Evolutionary conservation across 2,329 filamentous ascomycete species (phyloP).

Genomic region (Calycina marina): DNA sequence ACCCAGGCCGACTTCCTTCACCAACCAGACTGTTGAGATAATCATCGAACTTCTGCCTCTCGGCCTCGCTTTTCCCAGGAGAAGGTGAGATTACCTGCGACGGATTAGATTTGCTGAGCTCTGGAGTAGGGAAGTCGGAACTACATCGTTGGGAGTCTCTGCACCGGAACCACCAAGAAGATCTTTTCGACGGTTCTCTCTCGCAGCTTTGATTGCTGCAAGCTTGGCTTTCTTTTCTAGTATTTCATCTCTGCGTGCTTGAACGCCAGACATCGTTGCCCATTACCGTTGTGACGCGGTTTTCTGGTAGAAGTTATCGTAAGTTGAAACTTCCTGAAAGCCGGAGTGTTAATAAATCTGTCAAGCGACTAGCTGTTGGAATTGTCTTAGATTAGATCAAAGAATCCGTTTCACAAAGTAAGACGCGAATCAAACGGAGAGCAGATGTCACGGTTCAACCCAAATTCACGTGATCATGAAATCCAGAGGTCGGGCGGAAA

Average conservation of each 20-base stretch:
- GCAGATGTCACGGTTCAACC: too few relatives aligned
- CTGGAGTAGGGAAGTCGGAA: conserved; percentile 19
- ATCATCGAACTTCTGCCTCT: conserved; percentile 64
- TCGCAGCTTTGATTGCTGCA: conserved; percentile 84
- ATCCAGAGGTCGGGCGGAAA: too few relatives aligned
- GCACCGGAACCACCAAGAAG: conserved; percentile 55
- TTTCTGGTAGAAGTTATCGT: too few relatives aligned
- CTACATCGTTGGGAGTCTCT: conserved; percentile 58
- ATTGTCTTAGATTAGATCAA: too few relatives aligned
- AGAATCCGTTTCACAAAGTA: too few relatives aligned
- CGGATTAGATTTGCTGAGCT: conserved; percentile 13
- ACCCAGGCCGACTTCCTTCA: conserved; percentile 55
- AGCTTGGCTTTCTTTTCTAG: conserved; percentile 94
- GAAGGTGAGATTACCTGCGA: conserved; percentile 52
- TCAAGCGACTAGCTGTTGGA: too few relatives aligned
- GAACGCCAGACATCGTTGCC: conserved; percentile 30
- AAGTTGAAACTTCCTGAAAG: too few relatives aligned
- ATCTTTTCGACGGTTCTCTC: conserved; percentile 69
- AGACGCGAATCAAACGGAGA: too few relatives aligned
- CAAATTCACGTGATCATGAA: too few relatives aligned
- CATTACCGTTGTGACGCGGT: conserved; percentile 14
- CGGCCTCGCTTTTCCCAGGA: conserved; percentile 49
- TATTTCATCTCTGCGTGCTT: conserved; percentile 86
- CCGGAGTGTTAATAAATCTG: too few relatives aligned
- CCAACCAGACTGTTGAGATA: conserved; percentile 67